Evolutionary conservation across 2,329 filamentous ascomycete species (phyloP).

Genomic region (Beauveria rudraprayagi): DNA sequence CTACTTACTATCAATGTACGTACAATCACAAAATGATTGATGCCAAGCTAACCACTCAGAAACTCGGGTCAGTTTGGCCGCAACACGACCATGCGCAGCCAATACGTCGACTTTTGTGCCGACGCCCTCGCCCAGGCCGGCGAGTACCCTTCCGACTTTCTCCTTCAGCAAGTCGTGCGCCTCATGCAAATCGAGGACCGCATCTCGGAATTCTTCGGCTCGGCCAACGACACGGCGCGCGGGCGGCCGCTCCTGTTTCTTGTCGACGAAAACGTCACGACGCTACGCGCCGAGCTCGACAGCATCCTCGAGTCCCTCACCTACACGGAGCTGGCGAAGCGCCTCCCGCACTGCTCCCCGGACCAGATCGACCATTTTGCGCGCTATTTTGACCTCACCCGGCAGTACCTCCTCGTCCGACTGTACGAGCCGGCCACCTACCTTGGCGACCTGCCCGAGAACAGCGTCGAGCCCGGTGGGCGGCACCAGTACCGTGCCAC

Average conservation of each 20-base stretch:
- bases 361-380: slow-evolving; percentile 14
- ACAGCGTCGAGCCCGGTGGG: slow-evolving; percentile 4
- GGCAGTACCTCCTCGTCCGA: slow-evolving; percentile 29
- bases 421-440: slow-evolving; percentile 32
- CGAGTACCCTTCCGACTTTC: slow-evolving; percentile 22
- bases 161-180: slow-evolving; percentile 26
- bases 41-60: slow-evolving; percentile 15
- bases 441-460: slow-evolving; percentile 19
- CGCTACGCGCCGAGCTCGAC: slow-evolving; percentile 26
- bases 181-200: slow-evolving; percentile 28
- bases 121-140: slow-evolving; percentile 21
- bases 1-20: slow-evolving; percentile 32
- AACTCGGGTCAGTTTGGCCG: slow-evolving; percentile 31
- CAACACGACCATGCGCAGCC: slow-evolving; percentile 23
- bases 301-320: slow-evolving; percentile 23
- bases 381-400: slow-evolving; percentile 23
- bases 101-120: slow-evolving; percentile 27
- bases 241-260: slow-evolving; percentile 24
- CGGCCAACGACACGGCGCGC: slow-evolving; percentile 21
- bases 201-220: slow-evolving; percentile 26
- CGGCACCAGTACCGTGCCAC: slow-evolving; percentile 22
- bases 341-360: slow-evolving; percentile 7
- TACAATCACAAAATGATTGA: neutral
- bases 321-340: slow-evolving; percentile 16
- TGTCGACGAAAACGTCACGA: slow-evolving; percentile 25